Percentiles rank a stretch among this genome's conserved stretches.
phyloP scores from a whole-genome alignment of 768 basidiomycete genomes.

The Tulasnella sp. region DNA sequence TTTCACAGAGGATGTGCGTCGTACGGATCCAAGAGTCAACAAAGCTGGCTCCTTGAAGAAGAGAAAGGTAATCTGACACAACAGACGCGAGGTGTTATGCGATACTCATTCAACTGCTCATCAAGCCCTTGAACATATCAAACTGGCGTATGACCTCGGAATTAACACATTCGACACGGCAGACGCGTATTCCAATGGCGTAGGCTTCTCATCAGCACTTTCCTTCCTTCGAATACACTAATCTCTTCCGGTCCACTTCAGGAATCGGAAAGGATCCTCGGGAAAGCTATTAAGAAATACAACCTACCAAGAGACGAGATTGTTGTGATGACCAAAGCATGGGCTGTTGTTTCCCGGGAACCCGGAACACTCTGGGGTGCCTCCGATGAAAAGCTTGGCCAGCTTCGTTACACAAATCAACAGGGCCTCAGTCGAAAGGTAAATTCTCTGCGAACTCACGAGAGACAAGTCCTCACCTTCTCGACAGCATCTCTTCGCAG shows the following conservation, averaged over 20 bases:
- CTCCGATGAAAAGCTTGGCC: slow-evolving; percentile 8
- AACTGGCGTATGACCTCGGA: slow-evolving; percentile 22
- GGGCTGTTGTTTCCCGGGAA: background rate
- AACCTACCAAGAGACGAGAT: slow-evolving; percentile 50
- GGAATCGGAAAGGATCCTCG: slow-evolving; percentile 58
- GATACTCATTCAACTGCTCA: background rate
- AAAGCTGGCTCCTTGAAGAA: too few relatives aligned
- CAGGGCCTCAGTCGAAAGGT: slow-evolving; percentile 25
- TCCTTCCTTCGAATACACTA: too few relatives aligned
- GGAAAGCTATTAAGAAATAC: slow-evolving; percentile 61
- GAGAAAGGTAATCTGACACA: too few relatives aligned
- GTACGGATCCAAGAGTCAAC: too few relatives aligned
- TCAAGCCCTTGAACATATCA: slow-evolving; percentile 20
- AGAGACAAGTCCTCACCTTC: background rate
- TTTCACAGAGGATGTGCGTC: too few relatives aligned
- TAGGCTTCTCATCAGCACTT: slow-evolving; percentile 11
- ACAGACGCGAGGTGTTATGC: too few relatives aligned
- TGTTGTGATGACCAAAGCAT: slow-evolving; percentile 72
- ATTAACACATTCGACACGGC: slow-evolving; percentile 35
- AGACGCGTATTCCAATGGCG: slow-evolving; percentile 57
- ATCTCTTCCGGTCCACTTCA: too few relatives aligned
- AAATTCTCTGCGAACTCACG: background rate
- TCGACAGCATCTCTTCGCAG: slow-evolving; percentile 48
- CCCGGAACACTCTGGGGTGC: background rate
- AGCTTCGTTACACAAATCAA: slow-evolving; percentile 19